Conservation (phyloP, 805 yeast species). For the Brettanomyces nanus region DNA sequence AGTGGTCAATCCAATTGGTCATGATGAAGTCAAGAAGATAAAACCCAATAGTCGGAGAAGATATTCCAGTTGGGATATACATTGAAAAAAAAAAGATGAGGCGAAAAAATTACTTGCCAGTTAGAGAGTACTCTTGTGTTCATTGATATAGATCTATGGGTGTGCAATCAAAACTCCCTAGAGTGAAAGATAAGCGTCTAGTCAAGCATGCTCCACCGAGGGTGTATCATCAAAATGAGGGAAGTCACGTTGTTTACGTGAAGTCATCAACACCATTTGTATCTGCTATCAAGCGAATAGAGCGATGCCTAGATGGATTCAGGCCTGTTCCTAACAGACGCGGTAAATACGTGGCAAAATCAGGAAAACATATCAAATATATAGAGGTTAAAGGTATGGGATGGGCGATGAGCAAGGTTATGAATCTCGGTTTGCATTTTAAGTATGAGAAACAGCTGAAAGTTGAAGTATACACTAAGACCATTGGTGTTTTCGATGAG, state of each 20-base stretch:
- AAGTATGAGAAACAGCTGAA: constrained; percentile 38
- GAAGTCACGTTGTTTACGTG: constrained; percentile 44
- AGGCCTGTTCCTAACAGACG: constrained; percentile 35
- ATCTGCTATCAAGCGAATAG: constrained; percentile 60
- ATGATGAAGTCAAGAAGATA: too few species aligned
- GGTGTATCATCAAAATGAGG: constrained; percentile 33
- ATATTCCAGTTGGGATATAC: too few species aligned
- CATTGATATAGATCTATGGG: too few species aligned
- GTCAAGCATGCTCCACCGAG: constrained; percentile 51
- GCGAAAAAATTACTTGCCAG: too few species aligned
- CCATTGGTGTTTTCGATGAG: constrained; percentile 69
- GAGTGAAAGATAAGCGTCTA: constrained; percentile 26
- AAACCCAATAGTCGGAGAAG: too few species aligned
- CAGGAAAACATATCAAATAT: constrained; percentile 25
- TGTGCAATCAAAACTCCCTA: background rate
- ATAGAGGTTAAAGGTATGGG: constrained; percentile 73
- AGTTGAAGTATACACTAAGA: constrained; percentile 57
- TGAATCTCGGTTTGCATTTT: constrained; percentile 56
- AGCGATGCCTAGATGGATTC: constrained; percentile 34
- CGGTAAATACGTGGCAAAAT: constrained; percentile 20
- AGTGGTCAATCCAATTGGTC: constrained; percentile 7
- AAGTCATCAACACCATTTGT: constrained; percentile 65
- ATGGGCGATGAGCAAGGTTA: constrained; percentile 51
- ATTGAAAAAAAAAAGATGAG: too few species aligned
- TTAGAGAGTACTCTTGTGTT: too few species aligned